These are phyloP conservation scores for Lactarius indigo DNA, from an alignment of 768 basidiomycete species.

Conservation along the genomic window DNA sequence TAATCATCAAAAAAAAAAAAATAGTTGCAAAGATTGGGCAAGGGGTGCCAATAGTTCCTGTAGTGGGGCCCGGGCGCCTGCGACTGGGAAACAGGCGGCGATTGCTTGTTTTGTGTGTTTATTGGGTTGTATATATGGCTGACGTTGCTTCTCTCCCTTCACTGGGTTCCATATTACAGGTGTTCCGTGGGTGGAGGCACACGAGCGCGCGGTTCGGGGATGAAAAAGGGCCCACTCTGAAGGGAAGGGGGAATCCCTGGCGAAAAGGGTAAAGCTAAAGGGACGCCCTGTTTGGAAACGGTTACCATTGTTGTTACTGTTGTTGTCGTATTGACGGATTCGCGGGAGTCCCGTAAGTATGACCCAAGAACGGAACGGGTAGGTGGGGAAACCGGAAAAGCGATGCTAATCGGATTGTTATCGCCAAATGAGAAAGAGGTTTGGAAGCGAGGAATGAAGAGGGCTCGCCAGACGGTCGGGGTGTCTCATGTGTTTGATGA, in stretches of 20 bases:
- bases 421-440: conserved; percentile 1
- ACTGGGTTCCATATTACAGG: conserved; percentile 30
- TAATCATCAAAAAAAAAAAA: background rate
- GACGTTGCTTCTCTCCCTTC: background rate
- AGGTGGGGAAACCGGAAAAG: background rate
- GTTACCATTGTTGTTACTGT: conserved; percentile 6
- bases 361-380: conserved; percentile 4
- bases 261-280: conserved; percentile 1
- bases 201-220: conserved; percentile 55
- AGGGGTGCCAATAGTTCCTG: background rate
- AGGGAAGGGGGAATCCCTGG: background rate
- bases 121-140: background rate
- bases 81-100: conserved; percentile 3
- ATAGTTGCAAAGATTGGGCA: background rate
- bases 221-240: conserved; percentile 5
- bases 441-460: conserved; percentile 4
- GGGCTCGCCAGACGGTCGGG: conserved; percentile 11
- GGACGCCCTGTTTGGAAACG: conserved; percentile 9
- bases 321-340: background rate
- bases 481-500: background rate
- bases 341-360: conserved; percentile 9
- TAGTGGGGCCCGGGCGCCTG: conserved; percentile 9
- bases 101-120: conserved; percentile 2
- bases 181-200: conserved; percentile 82
- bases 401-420: conserved; percentile 3